These are phyloP conservation scores for Ophiocordyceps australis DNA, from an alignment of 2,329 filamentous ascomycete species.

Conservation along the genomic window DNA sequence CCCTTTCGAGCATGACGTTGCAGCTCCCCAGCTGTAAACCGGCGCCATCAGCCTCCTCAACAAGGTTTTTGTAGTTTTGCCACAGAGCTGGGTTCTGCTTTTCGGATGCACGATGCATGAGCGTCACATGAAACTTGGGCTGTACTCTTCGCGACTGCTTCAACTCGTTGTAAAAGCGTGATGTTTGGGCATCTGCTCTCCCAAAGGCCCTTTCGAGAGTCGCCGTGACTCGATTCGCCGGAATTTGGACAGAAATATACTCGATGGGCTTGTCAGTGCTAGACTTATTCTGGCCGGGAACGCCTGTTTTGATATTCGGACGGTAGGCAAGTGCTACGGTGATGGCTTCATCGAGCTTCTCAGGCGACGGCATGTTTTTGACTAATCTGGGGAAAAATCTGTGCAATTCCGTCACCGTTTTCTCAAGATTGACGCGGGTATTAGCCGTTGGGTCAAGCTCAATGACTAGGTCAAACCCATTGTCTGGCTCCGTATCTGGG, in stretches of 20 bases:
- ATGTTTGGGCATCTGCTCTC: constrained; percentile 22
- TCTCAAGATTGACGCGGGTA: constrained; percentile 79
- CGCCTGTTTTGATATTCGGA: constrained; percentile 57
- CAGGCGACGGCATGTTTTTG: constrained; percentile 46
- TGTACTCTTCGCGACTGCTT: constrained; percentile 61
- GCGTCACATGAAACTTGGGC: constrained; percentile 77
- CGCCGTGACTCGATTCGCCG: constrained; percentile 20
- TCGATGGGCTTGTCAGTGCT: constrained; percentile 33
- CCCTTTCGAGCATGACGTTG: constrained; percentile 43
- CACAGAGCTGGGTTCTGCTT: constrained; percentile 51
- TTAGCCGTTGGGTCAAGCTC: constrained; percentile 59
- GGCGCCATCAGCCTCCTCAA: constrained; percentile 18
- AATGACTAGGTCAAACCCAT: constrained; percentile 68
- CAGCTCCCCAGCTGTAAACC: constrained; percentile 37
- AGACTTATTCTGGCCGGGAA: constrained; percentile 42
- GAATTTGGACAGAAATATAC: constrained; percentile 35
- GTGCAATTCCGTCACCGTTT: constrained; percentile 52
- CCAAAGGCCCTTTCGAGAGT: constrained; percentile 56
- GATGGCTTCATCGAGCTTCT: constrained; percentile 68
- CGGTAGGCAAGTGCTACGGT: constrained; percentile 57
- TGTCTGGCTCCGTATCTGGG: constrained; percentile 49
- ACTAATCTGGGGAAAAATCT: constrained; percentile 64
- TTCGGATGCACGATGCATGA: constrained; percentile 61
- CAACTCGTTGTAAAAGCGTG: constrained; percentile 54
- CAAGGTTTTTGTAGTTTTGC: constrained; percentile 50